Conservation (phyloP, 1,284 basidiomycete species). For the Ustilago nuda region DNA sequence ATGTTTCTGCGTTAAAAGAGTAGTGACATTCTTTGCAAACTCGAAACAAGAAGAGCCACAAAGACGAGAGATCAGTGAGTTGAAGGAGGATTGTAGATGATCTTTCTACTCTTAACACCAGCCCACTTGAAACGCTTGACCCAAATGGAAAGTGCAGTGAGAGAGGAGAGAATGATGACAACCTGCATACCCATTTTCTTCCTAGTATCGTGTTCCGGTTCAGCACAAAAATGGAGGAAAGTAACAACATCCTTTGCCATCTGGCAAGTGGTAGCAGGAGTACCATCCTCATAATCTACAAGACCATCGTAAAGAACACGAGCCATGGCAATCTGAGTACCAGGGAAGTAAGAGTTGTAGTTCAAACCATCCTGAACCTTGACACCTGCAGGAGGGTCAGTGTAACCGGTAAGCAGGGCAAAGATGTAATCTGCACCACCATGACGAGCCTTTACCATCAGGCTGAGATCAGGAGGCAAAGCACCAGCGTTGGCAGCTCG, state of each 20-base stretch:
- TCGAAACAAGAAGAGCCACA: background rate
- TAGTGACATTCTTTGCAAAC: no score
- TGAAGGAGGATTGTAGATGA: slow-evolving; percentile 62
- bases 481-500: slow-evolving; percentile 94
- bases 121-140: slow-evolving; percentile 67
- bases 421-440: slow-evolving; percentile 97
- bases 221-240: slow-evolving; percentile 80
- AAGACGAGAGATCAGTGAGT: slow-evolving; percentile 26
- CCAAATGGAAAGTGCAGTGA: slow-evolving; percentile 62
- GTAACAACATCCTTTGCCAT: slow-evolving; percentile 99
- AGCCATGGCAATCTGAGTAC: slow-evolving; percentile 92
- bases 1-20: no score
- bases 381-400: slow-evolving; percentile 95
- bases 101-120: slow-evolving; percentile 61
- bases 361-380: slow-evolving; percentile 79
- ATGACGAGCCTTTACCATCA: slow-evolving; percentile 98
- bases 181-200: slow-evolving; percentile 88
- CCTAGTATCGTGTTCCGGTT: slow-evolving; percentile 97
- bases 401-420: slow-evolving; percentile 95
- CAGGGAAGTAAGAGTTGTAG: slow-evolving; percentile 70
- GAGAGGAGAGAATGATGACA: slow-evolving; percentile 55
- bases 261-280: slow-evolving; percentile 96
- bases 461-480: slow-evolving; percentile 93
- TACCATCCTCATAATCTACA: slow-evolving; percentile 74
- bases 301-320: slow-evolving; percentile 89